Base-by-base conservation (phyloP, 2,329 filamentous ascomycete species). In the Pyricularia pennisetigena region DNA sequence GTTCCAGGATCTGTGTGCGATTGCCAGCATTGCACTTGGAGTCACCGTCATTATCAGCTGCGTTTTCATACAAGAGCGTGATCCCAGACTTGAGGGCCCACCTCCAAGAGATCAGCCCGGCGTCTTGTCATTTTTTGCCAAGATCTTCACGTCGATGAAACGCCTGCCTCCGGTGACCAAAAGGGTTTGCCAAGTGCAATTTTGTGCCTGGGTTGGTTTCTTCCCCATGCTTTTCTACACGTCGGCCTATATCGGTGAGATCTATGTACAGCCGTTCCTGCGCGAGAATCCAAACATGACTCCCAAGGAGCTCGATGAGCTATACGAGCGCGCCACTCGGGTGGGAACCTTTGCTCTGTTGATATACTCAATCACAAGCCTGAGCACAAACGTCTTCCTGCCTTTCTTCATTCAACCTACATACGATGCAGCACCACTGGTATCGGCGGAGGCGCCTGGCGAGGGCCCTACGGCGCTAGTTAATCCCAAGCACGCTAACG, bases 181-280 rank as follows among this genome's bases (percentile, higher is more conserved):
- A 70, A 89, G 87, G 71, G 92, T 97, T 54, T 97, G 94, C 75
- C 81, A 88, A 71, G 90, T 94, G 0, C 91, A 95, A 76, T 88
- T 94, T 73, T 94, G 89, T 70, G 92, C 93, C 5, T 98, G 94
- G 94, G 89, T 97, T 68, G 94, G 93, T 67, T 97, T 94, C 87
- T 98, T 97, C 74, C 94, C 94, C 0, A 93, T 97, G 77, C 84
- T 98, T 2, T 97, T 97, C 80, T 98, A 98, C 81, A 93, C 93
- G 5, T 97, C 93, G 1, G 96, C 93, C 23, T 98, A 95, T 77
- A 90, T 97, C 72, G 94, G 92, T 70, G 93, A 97, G 75, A 91
- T 98, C 68, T 97, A 97, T 73, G 91, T 93, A 23, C 90, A 97
- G 75, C 93, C 93, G 0, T 91, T 86, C 72, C 88, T 97, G 67